A percentile compares a stretch with the other conserved stretches of the same genome.
phyloP scores from a whole-genome alignment of 768 basidiomycete genomes.

The Boletus rex-veris region DNA sequence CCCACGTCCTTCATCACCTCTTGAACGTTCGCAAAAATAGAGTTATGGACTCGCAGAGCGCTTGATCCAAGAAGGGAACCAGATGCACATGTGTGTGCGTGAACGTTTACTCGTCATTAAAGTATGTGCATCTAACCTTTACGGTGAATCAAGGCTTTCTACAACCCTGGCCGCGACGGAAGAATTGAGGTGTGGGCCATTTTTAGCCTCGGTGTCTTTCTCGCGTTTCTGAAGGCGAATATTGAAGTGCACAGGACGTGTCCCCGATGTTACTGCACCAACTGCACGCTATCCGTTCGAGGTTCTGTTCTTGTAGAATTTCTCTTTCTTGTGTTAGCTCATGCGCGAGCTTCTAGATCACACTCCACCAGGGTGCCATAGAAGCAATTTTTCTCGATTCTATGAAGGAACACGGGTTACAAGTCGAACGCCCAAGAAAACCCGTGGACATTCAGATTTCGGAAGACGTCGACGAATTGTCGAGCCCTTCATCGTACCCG shows the following conservation, averaged over 20 bases:
- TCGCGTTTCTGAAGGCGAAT: background rate
- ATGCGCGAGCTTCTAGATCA: conserved; percentile 20
- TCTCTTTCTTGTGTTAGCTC: background rate
- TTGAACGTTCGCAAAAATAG: conserved; percentile 31
- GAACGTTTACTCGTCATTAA: background rate
- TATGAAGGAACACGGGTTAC: conserved; percentile 28
- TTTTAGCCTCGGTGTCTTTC: background rate
- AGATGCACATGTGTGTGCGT: conserved; percentile 66
- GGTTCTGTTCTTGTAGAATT: conserved; percentile 32
- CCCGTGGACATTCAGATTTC: conserved; percentile 33
- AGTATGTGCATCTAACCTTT: background rate
- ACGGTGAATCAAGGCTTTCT: conserved; percentile 54
- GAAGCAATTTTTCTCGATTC: conserved; percentile 42
- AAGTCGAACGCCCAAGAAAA: conserved; percentile 35
- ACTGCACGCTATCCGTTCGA: conserved; percentile 71
- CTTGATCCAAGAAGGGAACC: conserved; percentile 59
- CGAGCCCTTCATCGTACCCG: conserved; percentile 27
- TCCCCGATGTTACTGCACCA: conserved; percentile 57
- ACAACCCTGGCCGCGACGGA: conserved; percentile 59
- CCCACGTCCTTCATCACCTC: background rate
- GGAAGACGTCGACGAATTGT: conserved; percentile 38
- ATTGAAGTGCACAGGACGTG: conserved; percentile 56
- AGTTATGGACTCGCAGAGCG: conserved; percentile 75
- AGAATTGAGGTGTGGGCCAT: conserved; percentile 52
- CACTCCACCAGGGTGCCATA: conserved; percentile 42